These are phyloP conservation scores for Zygoascus hellenicus DNA, from an alignment of 1,139 yeast genomes.

Conservation along the genomic window DNA sequence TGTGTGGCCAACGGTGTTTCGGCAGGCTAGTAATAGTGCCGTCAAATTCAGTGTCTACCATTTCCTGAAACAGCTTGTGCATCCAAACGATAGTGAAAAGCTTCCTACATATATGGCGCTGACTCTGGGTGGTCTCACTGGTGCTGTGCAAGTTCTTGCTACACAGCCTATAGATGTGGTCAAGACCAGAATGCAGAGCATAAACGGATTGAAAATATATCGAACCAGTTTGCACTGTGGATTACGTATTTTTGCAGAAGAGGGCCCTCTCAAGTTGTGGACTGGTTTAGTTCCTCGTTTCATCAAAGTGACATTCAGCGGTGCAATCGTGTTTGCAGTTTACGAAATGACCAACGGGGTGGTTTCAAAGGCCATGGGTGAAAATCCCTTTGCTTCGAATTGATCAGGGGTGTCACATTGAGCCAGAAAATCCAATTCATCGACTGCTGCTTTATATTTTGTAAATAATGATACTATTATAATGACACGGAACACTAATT, in stretches of 20 bases:
- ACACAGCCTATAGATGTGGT: constrained; percentile 92
- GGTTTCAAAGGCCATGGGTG: constrained; percentile 41
- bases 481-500: not conserved
- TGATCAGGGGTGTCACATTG: not conserved
- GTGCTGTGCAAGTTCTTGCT: constrained; percentile 63
- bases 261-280: constrained; percentile 65
- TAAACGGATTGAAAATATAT: constrained; percentile 54
- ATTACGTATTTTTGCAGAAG: constrained; percentile 57
- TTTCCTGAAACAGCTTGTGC: constrained; percentile 53
- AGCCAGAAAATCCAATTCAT: not conserved
- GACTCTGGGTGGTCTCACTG: constrained; percentile 35
- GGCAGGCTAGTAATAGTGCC: constrained; percentile 74
- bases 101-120: constrained; percentile 23
- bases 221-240: constrained; percentile 65
- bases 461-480: constrained; percentile 6
- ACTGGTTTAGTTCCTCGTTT: constrained; percentile 78
- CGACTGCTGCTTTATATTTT: not conserved
- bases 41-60: constrained; percentile 84
- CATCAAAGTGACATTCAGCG: constrained; percentile 69
- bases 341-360: constrained; percentile 37
- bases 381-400: constrained; percentile 43
- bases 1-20: constrained; percentile 64
- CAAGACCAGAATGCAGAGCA: constrained; percentile 83
- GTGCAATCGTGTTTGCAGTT: constrained; percentile 69
- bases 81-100: constrained; percentile 35